Conservation (phyloP, 805 yeast species). For the Metschnikowia baotianmanensis region DNA sequence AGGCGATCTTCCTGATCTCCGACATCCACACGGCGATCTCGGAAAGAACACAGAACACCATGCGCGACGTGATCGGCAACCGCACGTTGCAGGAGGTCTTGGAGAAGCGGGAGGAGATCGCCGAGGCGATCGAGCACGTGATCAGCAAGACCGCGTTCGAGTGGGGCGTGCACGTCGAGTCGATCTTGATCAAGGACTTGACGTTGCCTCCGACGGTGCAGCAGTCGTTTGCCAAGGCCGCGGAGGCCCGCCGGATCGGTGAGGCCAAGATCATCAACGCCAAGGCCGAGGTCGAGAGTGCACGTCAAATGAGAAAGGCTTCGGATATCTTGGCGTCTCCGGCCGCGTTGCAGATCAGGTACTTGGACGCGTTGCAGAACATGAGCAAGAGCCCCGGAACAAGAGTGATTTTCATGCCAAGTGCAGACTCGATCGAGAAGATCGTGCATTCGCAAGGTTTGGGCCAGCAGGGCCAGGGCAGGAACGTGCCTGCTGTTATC, state of each 20-base stretch:
- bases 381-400: slow-evolving; percentile 63
- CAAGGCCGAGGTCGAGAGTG: slow-evolving; percentile 71
- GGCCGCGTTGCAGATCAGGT: slow-evolving; percentile 76
- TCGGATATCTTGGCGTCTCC: slow-evolving; percentile 73
- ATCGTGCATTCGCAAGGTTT: slow-evolving; percentile 27
- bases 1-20: slow-evolving; percentile 57
- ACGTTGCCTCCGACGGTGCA: slow-evolving; percentile 53
- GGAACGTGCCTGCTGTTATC: slow-evolving; percentile 6
- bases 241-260: slow-evolving; percentile 73
- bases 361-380: slow-evolving; percentile 73
- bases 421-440: slow-evolving; percentile 41
- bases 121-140: slow-evolving; percentile 58
- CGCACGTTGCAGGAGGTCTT: slow-evolving; percentile 67
- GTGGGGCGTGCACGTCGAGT: slow-evolving; percentile 72
- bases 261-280: slow-evolving; percentile 75
- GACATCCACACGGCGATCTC: slow-evolving; percentile 53
- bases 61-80: slow-evolving; percentile 69
- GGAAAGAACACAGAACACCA: slow-evolving; percentile 70
- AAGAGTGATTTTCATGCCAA: slow-evolving; percentile 76
- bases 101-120: slow-evolving; percentile 67
- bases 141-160: slow-evolving; percentile 59
- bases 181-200: slow-evolving; percentile 66
- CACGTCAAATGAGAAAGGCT: slow-evolving; percentile 74
- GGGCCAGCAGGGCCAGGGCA: slow-evolving; percentile 6
- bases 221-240: slow-evolving; percentile 65